Base-by-base conservation (phyloP, 148 eudicot genomes). In the Fallopia convolvulus region DNA sequence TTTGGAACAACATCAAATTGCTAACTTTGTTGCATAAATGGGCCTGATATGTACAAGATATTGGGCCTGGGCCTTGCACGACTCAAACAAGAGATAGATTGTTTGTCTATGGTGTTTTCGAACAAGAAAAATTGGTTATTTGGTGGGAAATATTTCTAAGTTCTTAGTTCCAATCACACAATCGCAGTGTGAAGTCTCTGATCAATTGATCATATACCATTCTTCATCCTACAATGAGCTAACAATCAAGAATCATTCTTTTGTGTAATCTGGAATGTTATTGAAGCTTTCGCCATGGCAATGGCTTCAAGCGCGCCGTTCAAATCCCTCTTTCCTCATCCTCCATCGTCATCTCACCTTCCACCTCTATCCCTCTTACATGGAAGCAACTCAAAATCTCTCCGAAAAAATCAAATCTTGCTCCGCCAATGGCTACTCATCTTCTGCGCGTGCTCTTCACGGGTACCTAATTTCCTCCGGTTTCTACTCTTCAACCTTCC, bases 401-500 rank as follows among this genome's bases (percentile, higher is more conserved):
- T 79, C 55, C 75, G 71, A 83, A 36, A 74, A 70, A 26, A 83
- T 85, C 79, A 81, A 80, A 74, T 55, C 60, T 36, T 80, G 80
- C 66, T 21, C 83, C 17, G 33, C 76, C 60, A 23, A 49, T 23
- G 63, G 65, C 17, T 85, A 80, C 74, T 30, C 56, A 14, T 48
- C 82, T 32, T 11, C 66, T 20, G 82, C 88, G 26, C 77, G 55
- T 2, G 77, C 72, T 52, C 79, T 85, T 46, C 88, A 85, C 36
- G 81, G 82, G 20, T 84, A 81, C 72, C 81, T 85, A 71, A 83
- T 83, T 46, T 73, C 36, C 23, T 36, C 77, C 2, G 88, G 88
- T 5, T 74, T 85, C 8, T 33, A 50, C 65, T 75, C 76, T 14
- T 80, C 85, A 13, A 40, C 68, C 63, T 85, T 85, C 48, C 77